Evolutionary conservation across 2,329 filamentous ascomycete species (phyloP).

Genomic region (Cercospora nicotianae): DNA sequence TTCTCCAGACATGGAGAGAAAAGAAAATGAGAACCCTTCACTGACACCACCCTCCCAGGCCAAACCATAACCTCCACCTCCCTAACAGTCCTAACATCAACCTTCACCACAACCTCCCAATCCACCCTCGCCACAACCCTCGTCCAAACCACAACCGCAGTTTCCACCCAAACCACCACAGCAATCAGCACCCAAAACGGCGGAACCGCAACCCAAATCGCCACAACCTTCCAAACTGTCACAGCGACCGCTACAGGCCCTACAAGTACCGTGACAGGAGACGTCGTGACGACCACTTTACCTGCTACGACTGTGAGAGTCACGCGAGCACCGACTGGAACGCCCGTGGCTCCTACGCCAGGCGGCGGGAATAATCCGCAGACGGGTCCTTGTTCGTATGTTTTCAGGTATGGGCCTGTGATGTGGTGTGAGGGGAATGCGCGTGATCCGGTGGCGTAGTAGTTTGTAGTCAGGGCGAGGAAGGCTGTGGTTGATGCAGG

Average conservation of each 20-base stretch:
- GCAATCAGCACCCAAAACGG: constrained; percentile 4
- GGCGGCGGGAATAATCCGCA: background rate
- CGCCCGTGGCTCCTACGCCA: background rate
- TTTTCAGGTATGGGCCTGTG: background rate
- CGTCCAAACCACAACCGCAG: constrained; percentile 10
- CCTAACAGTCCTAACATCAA: background rate
- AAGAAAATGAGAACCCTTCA: too few species aligned
- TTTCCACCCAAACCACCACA: constrained; percentile 1
- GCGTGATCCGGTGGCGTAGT: background rate
- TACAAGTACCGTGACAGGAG: background rate
- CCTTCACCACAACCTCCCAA: constrained; percentile 1
- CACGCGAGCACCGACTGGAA: background rate
- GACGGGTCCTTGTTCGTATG: background rate
- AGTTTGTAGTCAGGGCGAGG: background rate
- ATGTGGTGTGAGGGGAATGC: constrained; percentile 7
- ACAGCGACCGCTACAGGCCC: constrained; percentile 1
- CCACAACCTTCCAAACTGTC: background rate
- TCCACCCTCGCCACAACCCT: background rate
- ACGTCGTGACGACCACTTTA: constrained; percentile 1
- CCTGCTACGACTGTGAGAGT: background rate
- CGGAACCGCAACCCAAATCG: background rate
- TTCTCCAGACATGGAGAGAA: too few species aligned
- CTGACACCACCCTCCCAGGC: background rate
- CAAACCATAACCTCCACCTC: constrained; percentile 8
- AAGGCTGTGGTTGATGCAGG: background rate